Base-by-base conservation (phyloP, 768 basidiomycete species). In the Mycena rebaudengoi region DNA sequence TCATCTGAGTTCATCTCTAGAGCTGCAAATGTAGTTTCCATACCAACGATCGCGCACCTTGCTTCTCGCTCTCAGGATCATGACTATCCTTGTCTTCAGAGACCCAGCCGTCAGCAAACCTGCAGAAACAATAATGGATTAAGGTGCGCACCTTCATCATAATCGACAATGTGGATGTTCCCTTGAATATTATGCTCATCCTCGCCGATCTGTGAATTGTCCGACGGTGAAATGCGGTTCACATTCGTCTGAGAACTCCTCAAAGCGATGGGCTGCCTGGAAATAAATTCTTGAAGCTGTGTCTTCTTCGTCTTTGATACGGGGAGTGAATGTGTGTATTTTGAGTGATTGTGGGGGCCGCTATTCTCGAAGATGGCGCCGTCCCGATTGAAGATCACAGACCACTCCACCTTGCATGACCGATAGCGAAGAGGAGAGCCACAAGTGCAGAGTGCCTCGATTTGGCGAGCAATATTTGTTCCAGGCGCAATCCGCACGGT, bases 291-390 rank as follows among this genome's bases (percentile, higher is more conserved):
- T n/a, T n/a, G n/a, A n/a, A n/a, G n/a, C n/a, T n/a, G n/a, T n/a
- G 6, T 44, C 43, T 21, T 44, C 21, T 23, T 57, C 4, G 14
- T 45, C 55, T 43, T 41, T 14, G 30, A 41, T 23, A 43, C 25
- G 1, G 60, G 43, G 25, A 62, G 40, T 6, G 30, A 54, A 37
- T 62, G 60, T 7, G 60, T 62, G 20, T 53, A 62, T 12, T 18
- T 20, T 8, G 43, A 25, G 29, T 62, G 60, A n/a, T n/a, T 35
- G 40, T 62, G 60, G 21, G 25, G 8, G 20, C 60, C 60, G 7
- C 45, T 25, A 26, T 62, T 43, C 45, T 62, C 52, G 16, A 52
- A 62, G 43, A 62, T 13, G 21, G 60, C 51, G 4, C 60, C 60
- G 7, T 43, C 44, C 21, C 32, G 40, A 30, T 53, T 53, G 20